Evolutionary conservation across 352 stramenopile genomes (phyloP), one percentile per base, ranked within the genome.

Genomic region (Pythium myriotylum): DNA sequence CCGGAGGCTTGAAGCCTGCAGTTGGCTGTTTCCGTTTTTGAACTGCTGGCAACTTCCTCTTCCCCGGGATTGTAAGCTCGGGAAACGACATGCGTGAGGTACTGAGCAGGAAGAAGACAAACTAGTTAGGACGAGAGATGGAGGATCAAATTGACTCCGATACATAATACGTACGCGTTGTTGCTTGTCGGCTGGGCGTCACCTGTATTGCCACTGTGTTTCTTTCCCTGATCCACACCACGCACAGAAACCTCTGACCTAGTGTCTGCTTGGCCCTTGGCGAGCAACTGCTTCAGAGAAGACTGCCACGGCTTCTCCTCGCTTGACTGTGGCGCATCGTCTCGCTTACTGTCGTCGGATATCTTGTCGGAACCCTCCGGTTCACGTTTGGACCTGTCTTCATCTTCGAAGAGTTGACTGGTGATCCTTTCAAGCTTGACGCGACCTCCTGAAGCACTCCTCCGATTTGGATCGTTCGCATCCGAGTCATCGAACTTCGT

Each of bases 201-300:
- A 6, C 7, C 3, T 8, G 26, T 9, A 6, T 16, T 23, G 16
- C 35, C 26, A 33, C 22, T 12, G 24, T 50, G 27, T 27, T 46
- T 29, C 42, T 67, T 62, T 9, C 32, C n/a, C 33, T 23, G 35
- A 1, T 52, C 32, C 6, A 32, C 49, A 9, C 19, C 26, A 2
- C 14, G 41, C 17, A 54, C 43, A 20, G 10, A 41, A 17, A 19
- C 23, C 3, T 8, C 59, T 10, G 20, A 4, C 13, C 37, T 35
- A 2, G 35, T 8, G 22, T 42, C 14, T 27, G 69, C 53, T 33
- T 78, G 72, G 0, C 78, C 78, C 42, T 77, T 69, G 0, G 74
- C 78, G 0, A 89, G 68, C 26, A 86, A 68, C 45, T 81, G 75
- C 58, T 86, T 89, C 2, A 91, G 59, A 0, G 76, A 86, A 8